A percentile compares a stretch with the other conserved stretches of the same genome.
Conservation (phyloP, 805 yeast genomes). For the Ogataea pilisensis region DNA sequence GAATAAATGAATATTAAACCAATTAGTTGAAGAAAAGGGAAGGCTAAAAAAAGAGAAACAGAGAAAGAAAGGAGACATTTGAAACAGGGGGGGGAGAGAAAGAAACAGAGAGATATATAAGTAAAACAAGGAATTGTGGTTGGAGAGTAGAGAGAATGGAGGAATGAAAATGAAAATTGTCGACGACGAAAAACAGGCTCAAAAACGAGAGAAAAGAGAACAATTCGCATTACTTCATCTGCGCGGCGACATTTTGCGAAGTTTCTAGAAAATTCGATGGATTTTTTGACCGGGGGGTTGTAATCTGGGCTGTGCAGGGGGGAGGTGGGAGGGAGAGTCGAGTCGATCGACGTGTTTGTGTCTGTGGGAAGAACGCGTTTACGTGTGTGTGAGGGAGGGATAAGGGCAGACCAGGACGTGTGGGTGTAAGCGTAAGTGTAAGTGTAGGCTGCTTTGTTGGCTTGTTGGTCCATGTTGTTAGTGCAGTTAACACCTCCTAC, state of each 20-base stretch:
- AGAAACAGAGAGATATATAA: no score
- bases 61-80: background rate
- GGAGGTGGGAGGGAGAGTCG: no score
- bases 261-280: conserved; percentile 19
- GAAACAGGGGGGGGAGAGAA: no score
- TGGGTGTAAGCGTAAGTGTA: no score
- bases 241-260: background rate
- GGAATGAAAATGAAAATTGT: background rate
- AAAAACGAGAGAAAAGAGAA: background rate
- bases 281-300: no score
- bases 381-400: no score
- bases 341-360: background rate
- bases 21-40: background rate
- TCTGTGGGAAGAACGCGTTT: background rate
- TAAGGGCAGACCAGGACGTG: no score
- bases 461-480: no score
- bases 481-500: no score
- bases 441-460: no score
- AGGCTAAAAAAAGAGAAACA: background rate
- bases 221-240: background rate
- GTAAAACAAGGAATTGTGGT: background rate
- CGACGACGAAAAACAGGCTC: background rate
- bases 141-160: background rate
- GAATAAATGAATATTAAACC: background rate
- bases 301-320: background rate